Conservation (phyloP, 106 monocot genomes). For the Iris macrosiphon region DNA sequence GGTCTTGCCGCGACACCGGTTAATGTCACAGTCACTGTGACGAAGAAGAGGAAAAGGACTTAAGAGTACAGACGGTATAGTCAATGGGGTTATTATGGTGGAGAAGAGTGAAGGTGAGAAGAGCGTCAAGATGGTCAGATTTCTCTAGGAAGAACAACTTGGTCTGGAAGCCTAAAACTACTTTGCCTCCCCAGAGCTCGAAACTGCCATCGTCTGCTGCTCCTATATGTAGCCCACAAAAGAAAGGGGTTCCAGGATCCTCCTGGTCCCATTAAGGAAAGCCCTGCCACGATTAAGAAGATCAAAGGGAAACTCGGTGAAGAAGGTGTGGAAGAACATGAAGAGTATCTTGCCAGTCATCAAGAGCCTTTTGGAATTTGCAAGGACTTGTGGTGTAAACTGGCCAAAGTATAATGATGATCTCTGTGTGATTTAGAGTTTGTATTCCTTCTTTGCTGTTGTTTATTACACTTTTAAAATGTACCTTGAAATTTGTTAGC, state of each 20-base stretch:
- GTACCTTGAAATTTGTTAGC: too few relatives aligned
- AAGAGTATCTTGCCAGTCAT: too few relatives aligned
- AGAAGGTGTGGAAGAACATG: slow-evolving; percentile 47
- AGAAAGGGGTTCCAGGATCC: slow-evolving; percentile 78
- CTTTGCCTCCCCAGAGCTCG: slow-evolving; percentile 83
- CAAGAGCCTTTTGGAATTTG: slow-evolving; percentile 55
- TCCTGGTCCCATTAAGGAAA: slow-evolving; percentile 76
- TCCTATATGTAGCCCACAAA: slow-evolving; percentile 88
- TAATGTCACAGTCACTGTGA: background rate
- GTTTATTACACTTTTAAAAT: too few relatives aligned
- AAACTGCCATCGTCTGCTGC: slow-evolving; percentile 81
- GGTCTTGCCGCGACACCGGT: slow-evolving; percentile 19
- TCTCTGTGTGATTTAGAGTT: too few relatives aligned
- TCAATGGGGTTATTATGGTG: slow-evolving; percentile 6
- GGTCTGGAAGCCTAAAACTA: slow-evolving; percentile 86
- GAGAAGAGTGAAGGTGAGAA: slow-evolving; percentile 44
- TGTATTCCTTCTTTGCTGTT: too few relatives aligned
- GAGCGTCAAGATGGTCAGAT: slow-evolving; percentile 78
- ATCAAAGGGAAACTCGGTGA: slow-evolving; percentile 50
- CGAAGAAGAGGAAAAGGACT: slow-evolving; percentile 65
- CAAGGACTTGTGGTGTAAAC: slow-evolving; percentile 44
- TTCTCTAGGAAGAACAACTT: slow-evolving; percentile 90
- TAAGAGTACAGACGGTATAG: slow-evolving; percentile 22
- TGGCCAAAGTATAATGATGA: slow-evolving; percentile 4
- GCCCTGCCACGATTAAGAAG: slow-evolving; percentile 36